Evolutionary conservation across 306 rosid species (phyloP).

Genomic region (Sicyos baderoa): DNA sequence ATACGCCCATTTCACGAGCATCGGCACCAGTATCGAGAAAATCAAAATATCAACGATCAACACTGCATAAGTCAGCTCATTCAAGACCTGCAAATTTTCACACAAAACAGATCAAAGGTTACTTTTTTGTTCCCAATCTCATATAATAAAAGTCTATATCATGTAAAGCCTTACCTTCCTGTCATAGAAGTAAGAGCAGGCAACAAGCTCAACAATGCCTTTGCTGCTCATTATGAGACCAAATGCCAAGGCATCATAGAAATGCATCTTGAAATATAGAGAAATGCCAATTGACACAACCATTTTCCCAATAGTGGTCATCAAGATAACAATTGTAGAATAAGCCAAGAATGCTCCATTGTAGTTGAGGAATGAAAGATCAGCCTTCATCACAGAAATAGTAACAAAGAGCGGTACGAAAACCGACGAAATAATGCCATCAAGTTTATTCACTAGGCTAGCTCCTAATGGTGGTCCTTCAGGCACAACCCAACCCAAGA

Average conservation of each 20-base stretch:
- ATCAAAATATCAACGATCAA: conserved; percentile 20
- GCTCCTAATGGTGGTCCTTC: conserved; percentile 70
- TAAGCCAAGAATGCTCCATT: neutral
- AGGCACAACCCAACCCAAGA: conserved; percentile 56
- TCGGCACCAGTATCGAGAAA: conserved; percentile 27
- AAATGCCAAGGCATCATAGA: conserved; percentile 31
- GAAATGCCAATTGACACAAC: conserved; percentile 25
- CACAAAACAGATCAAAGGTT: neutral
- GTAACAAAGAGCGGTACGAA: conserved; percentile 53
- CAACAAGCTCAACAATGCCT: conserved; percentile 55
- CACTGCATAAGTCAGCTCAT: conserved; percentile 19
- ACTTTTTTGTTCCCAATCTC: neutral
- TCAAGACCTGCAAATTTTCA: conserved; percentile 30
- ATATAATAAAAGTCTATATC: neutral
- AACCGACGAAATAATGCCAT: conserved; percentile 32
- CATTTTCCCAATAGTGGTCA: neutral
- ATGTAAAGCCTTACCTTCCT: conserved; percentile 22
- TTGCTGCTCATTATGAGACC: conserved; percentile 47
- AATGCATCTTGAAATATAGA: conserved; percentile 31
- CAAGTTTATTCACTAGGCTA: conserved; percentile 44
- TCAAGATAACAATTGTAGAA: conserved; percentile 14
- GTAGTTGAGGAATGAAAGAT: conserved; percentile 15
- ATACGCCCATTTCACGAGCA: conserved; percentile 24
- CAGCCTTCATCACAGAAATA: conserved; percentile 36
- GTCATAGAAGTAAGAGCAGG: conserved; percentile 27